phyloP scores from a whole-genome alignment of 129 eudicot genomes.

The Apium graveolens region DNA sequence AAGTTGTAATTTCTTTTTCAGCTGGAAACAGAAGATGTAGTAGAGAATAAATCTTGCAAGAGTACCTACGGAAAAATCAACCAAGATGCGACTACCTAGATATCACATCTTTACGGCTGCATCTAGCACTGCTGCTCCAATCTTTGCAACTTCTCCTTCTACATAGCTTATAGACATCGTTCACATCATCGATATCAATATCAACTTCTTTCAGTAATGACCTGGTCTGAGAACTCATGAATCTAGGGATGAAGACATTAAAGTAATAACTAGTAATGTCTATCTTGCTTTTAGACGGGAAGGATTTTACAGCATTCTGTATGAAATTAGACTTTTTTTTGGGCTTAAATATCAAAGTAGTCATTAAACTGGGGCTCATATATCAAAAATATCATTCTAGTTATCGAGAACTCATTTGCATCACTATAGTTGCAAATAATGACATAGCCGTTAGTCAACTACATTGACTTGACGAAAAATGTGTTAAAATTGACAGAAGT shows the following conservation, averaged over 20 bases:
- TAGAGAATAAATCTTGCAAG: conserved; percentile 5
- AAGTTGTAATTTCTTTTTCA: neutral
- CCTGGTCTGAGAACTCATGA: conserved; percentile 26
- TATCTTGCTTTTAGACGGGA: conserved; percentile 20
- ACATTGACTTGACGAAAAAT: no score
- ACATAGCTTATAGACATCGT: conserved; percentile 6
- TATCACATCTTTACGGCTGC: conserved; percentile 15
- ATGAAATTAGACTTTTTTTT: conserved; percentile 18
- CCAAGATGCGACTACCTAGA: conserved; percentile 10
- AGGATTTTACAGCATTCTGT: conserved; percentile 22
- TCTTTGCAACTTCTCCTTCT: conserved; percentile 4
- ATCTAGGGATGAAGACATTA: conserved; percentile 33
- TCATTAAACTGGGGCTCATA: no score
- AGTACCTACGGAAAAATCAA: neutral
- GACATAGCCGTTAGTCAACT: no score
- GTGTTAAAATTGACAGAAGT: no score
- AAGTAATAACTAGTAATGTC: conserved; percentile 29
- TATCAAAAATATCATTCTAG: no score
- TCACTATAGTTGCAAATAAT: no score
- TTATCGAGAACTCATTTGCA: no score
- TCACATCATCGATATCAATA: conserved; percentile 28
- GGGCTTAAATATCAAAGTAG: no score
- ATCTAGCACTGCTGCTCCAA: neutral
- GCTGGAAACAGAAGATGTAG: neutral
- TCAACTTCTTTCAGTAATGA: conserved; percentile 20